A percentile compares a stretch with the other conserved stretches of the same genome.
These are phyloP conservation scores for Diddensiella transvaalensis DNA, from an alignment of 805 yeast genomes.

Conservation along the genomic window DNA sequence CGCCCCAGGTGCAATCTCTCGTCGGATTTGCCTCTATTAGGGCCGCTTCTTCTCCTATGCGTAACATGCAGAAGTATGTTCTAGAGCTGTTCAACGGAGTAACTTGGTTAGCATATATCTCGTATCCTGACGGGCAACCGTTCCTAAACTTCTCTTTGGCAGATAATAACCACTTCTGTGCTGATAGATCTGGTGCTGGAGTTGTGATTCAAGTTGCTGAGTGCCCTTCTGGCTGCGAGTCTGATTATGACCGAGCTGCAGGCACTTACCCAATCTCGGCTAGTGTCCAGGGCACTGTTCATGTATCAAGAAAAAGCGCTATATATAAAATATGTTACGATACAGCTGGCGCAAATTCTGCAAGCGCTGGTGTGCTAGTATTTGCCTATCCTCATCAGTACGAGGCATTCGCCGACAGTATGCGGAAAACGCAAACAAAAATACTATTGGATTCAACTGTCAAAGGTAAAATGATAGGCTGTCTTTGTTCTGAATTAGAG, in stretches of 20 bases:
- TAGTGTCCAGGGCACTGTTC: constrained; percentile 43
- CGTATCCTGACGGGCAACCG: constrained; percentile 34
- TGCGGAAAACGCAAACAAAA: constrained; percentile 5
- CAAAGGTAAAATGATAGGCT: constrained; percentile 39
- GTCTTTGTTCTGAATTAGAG: constrained; percentile 31
- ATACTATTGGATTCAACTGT: constrained; percentile 40
- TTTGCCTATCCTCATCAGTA: constrained; percentile 71
- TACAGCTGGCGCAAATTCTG: constrained; percentile 43
- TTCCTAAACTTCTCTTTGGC: constrained; percentile 19
- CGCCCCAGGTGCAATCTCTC: constrained; percentile 45
- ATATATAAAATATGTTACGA: constrained; percentile 47
- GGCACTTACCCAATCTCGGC: constrained; percentile 61
- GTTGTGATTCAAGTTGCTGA: constrained; percentile 18
- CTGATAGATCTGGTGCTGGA: constrained; percentile 33
- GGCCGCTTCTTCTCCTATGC: constrained; percentile 30
- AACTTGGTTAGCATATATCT: constrained; percentile 51
- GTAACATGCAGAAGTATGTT: constrained; percentile 39
- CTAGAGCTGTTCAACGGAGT: constrained; percentile 40
- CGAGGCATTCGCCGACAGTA: constrained; percentile 38
- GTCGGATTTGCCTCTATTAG: constrained; percentile 44
- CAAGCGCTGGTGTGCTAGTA: constrained; percentile 40
- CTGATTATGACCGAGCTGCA: constrained; percentile 59
- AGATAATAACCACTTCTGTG: constrained; percentile 20
- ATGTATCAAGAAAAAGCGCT: constrained; percentile 41
- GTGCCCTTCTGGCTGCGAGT: constrained; percentile 18